Conservation (phyloP, 192 early-diverging fungal species). For the Backusella morwellensis region DNA sequence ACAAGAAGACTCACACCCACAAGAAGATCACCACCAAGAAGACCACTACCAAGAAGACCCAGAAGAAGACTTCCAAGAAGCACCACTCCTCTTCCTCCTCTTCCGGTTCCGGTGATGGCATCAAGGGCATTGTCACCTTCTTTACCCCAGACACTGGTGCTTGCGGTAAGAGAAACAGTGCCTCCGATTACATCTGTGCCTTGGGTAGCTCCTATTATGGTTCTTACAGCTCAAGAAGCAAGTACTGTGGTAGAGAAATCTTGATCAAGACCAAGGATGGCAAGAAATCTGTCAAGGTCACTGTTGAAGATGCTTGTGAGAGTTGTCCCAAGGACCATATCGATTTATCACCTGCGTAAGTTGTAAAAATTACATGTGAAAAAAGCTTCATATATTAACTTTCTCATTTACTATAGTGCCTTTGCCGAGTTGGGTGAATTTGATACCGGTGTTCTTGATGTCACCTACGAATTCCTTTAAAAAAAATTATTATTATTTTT, state of each 20-base stretch:
- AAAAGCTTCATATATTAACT: background rate
- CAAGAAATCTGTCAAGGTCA: conserved; percentile 34
- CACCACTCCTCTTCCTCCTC: background rate
- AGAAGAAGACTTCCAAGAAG: background rate
- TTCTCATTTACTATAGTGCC: conserved; percentile 14
- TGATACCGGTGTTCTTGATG: conserved; percentile 21
- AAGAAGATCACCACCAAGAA: background rate
- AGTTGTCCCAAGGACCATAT: conserved; percentile 33
- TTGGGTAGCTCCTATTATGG: conserved; percentile 31
- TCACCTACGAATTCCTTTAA: conserved; percentile 21
- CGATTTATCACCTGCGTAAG: conserved; percentile 29
- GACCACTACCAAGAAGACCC: conserved; percentile 10
- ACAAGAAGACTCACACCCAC: background rate
- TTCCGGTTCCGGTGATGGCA: background rate
- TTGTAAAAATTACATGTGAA: background rate
- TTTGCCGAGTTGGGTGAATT: conserved; percentile 25
- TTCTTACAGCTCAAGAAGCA: conserved; percentile 29
- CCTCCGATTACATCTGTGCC: conserved; percentile 22
- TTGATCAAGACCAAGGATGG: conserved; percentile 33
- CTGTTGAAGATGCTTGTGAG: conserved; percentile 45
- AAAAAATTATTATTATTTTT: no score
- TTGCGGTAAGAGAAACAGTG: conserved; percentile 22
- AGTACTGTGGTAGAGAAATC: conserved; percentile 38
- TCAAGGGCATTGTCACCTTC: conserved; percentile 16
- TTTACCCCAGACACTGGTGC: conserved; percentile 34